A percentile compares a stretch with the other conserved stretches of the same genome.
Evolutionary conservation across 371 early-diverging fungal genomes (phyloP).

Genomic region (Mortierella sp.): DNA sequence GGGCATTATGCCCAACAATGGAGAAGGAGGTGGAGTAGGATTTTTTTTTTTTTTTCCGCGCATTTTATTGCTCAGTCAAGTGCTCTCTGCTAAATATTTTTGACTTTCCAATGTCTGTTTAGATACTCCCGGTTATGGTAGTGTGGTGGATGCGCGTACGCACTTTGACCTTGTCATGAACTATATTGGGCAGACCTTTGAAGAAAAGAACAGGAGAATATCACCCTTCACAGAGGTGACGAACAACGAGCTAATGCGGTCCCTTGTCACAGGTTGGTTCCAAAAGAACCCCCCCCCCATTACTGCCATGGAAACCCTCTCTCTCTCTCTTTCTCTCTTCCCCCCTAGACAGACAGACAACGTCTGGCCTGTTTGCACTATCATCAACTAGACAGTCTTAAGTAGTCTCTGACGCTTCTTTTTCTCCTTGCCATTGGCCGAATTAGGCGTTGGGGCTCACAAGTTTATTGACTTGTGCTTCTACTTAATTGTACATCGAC

Average conservation of each 20-base stretch:
- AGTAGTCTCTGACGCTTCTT: conserved; percentile 8
- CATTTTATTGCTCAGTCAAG: too few species aligned
- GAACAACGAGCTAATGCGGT: conserved; percentile 52
- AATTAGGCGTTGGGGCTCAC: conserved; percentile 56
- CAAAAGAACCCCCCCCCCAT: too few species aligned
- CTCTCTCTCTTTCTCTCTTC: too few species aligned
- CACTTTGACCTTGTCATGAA: conserved; percentile 47
- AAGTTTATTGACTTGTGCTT: conserved; percentile 77
- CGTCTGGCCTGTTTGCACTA: too few species aligned
- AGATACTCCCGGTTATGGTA: conserved; percentile 53
- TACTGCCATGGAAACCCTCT: too few species aligned
- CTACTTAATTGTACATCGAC: conserved; percentile 70
- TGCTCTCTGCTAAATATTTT: too few species aligned
- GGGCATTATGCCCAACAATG: not conserved
- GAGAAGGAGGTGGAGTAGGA: too few species aligned
- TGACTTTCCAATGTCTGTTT: not conserved
- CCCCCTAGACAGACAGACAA: too few species aligned
- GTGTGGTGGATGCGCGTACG: conserved; percentile 45
- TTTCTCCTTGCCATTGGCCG: not conserved
- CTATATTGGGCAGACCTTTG: conserved; percentile 45
- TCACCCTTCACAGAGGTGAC: conserved; percentile 49
- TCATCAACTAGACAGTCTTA: too few species aligned
- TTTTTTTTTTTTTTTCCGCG: too few species aligned
- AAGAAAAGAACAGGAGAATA: conserved; percentile 48
- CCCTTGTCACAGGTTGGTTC: conserved; percentile 41